Evolutionary conservation across 805 yeast species (phyloP), one percentile per base, ranked within the genome.

Genomic region (Schizosaccharomyces lindneri): DNA sequence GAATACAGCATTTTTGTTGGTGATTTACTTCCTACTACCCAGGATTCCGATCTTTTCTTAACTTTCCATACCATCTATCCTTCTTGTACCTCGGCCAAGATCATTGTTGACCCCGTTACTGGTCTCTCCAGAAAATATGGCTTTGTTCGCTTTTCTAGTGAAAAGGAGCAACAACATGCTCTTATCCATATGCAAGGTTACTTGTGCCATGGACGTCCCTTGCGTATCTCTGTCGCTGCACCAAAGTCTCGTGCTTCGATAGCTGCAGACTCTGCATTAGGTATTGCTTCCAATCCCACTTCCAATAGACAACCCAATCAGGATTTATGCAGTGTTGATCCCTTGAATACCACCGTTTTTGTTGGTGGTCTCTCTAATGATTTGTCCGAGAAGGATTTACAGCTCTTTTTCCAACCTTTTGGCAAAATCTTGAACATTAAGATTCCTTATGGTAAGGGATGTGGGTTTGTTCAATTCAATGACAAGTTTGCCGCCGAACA

Each of bases 401-500:
- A 79, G 31, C 71, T 76, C 15, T 77, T 79, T 64, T 83, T 85
- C 68, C 74, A 79, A 51, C 76, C 81, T 43, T 87, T 81, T 73
- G 95, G 95, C 36, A 78, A 78, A 60, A 83, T 86, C 64, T 82
- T 82, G 32, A 86, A 84, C 67, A 85, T 84, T 59, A 84, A 84
- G 69, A 82, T 85, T 61, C 94, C 94, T 4, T 79, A 81, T 5
- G 90, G 86, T 13, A 83, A 82, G 65, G 85, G 85, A 64, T 87
- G 95, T 72, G 95, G 95, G 0, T 87, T 89, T 73, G 87, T 88
- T 61, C 94, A 86, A 71, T 88, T 79, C 70, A 79, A 81, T 55
- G 80, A 83, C 62, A 76, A 95, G 63, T 80, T 81, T 59, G 81
- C 86, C 66, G 96, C 96, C 1, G 96, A 89, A 71, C 78, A 77